A percentile compares a stretch with the other conserved stretches of the same genome.
phyloP scores from a whole-genome alignment of 1,284 basidiomycete species.

The Puccinia horiana region DNA sequence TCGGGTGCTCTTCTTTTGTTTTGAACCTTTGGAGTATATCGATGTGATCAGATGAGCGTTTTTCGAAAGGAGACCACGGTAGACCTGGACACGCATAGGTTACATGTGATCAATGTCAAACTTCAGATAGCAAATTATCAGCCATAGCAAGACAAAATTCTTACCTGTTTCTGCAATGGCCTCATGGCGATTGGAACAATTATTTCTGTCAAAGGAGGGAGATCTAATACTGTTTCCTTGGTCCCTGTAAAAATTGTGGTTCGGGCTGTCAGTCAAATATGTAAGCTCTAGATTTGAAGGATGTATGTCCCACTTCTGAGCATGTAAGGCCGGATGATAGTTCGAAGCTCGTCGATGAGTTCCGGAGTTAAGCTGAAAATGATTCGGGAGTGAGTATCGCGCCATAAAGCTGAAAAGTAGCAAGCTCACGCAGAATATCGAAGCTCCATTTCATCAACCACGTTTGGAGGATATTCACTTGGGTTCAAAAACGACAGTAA shows the following conservation, averaged over 20 bases:
- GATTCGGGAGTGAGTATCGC: conserved; percentile 53
- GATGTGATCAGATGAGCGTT: conserved; percentile 44
- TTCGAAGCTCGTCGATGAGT: conserved; percentile 52
- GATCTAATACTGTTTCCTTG: conserved; percentile 48
- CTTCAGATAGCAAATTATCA: background rate
- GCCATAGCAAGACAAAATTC: background rate
- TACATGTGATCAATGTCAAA: background rate
- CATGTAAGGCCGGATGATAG: conserved; percentile 49
- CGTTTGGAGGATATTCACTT: conserved; percentile 13
- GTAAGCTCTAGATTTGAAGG: background rate
- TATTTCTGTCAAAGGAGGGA: conserved; percentile 61
- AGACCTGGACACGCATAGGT: conserved; percentile 22
- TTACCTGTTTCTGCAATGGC: conserved; percentile 79
- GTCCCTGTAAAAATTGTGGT: conserved; percentile 28
- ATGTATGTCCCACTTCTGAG: conserved; percentile 41
- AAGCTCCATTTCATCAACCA: conserved; percentile 43
- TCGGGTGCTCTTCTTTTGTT: conserved; percentile 52
- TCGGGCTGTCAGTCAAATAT: conserved; percentile 5
- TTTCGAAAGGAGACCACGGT: conserved; percentile 36
- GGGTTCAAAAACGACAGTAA: conserved; percentile 45
- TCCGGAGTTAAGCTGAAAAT: conserved; percentile 54
- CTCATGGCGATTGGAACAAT: conserved; percentile 90
- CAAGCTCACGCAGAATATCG: conserved; percentile 43
- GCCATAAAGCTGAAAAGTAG: conserved; percentile 52
- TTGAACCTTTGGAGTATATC: conserved; percentile 49